phyloP scores from a whole-genome alignment of 768 basidiomycete species.

The Chalciporus pseudorubinellus region DNA sequence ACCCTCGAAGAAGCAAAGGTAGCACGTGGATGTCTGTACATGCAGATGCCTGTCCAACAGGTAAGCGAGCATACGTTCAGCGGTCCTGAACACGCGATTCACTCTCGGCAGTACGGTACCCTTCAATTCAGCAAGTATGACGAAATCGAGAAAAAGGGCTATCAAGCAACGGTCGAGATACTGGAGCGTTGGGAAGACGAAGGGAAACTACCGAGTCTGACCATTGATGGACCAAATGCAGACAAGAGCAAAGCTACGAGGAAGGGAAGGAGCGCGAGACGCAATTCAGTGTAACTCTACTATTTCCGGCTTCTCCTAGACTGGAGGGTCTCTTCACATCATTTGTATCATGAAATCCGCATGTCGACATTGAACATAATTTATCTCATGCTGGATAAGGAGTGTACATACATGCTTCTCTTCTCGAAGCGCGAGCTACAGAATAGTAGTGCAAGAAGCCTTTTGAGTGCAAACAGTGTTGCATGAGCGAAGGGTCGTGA shows the following conservation, averaged over 20 bases:
- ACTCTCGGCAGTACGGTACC: constrained; percentile 70
- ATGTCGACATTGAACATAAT: constrained; percentile 2
- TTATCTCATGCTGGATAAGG: constrained; percentile 21
- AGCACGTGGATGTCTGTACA: constrained; percentile 84
- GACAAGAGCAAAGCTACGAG: constrained; percentile 43
- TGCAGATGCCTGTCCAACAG: constrained; percentile 93
- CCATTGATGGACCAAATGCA: constrained; percentile 56
- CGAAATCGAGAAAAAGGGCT: constrained; percentile 83
- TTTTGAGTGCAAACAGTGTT: constrained; percentile 12
- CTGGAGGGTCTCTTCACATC: not conserved
- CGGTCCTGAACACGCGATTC: not conserved
- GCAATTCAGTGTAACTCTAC: constrained; percentile 62
- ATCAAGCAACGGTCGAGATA: constrained; percentile 65
- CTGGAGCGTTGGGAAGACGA: constrained; percentile 80
- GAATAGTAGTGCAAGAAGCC: constrained; percentile 14
- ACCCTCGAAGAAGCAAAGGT: constrained; percentile 95
- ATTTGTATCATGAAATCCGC: not conserved
- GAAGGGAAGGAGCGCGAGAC: constrained; percentile 73
- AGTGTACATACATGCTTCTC: constrained; percentile 19
- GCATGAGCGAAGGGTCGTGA: constrained; percentile 2
- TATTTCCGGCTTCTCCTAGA: not conserved
- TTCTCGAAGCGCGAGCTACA: constrained; percentile 18
- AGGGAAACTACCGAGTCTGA: constrained; percentile 74
- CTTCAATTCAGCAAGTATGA: constrained; percentile 87
- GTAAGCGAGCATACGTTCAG: constrained; percentile 38